Evolutionary conservation across 2,329 filamentous ascomycete genomes (phyloP).

Genomic region (Monosporascus sp.): DNA sequence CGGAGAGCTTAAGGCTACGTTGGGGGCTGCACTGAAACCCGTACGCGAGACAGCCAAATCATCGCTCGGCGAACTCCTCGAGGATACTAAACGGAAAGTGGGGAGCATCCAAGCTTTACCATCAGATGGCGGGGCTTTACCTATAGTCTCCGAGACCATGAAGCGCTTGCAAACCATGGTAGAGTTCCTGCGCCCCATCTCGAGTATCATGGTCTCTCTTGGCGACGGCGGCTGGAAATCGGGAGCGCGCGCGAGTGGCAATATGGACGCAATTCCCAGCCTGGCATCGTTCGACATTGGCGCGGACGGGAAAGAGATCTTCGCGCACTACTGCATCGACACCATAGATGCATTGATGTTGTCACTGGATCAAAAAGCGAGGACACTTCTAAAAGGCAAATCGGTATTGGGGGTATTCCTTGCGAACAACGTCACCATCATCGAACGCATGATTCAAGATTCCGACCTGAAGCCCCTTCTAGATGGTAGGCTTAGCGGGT

Average conservation of each 20-base stretch:
- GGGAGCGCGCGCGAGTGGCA: constrained; percentile 42
- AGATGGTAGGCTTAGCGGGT: constrained; percentile 55
- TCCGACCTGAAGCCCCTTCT: constrained; percentile 75
- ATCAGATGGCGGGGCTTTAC: constrained; percentile 69
- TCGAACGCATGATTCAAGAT: constrained; percentile 77
- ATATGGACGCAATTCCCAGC: constrained; percentile 62
- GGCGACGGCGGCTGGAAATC: constrained; percentile 88
- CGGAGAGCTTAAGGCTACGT: constrained; percentile 75
- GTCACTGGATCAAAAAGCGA: constrained; percentile 69
- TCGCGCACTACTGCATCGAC: constrained; percentile 85
- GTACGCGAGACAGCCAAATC: constrained; percentile 87
- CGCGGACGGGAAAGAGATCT: constrained; percentile 81
- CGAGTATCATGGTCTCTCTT: constrained; percentile 84
- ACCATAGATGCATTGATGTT: constrained; percentile 77
- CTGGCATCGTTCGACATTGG: constrained; percentile 79
- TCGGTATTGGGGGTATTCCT: constrained; percentile 81
- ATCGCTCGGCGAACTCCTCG: constrained; percentile 76
- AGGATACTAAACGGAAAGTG: constrained; percentile 72
- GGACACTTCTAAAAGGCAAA: constrained; percentile 69
- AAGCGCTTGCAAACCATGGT: constrained; percentile 81
- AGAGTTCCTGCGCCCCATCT: constrained; percentile 77
- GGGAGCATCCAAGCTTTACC: constrained; percentile 63
- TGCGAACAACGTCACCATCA: constrained; percentile 77
- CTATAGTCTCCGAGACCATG: constrained; percentile 80
- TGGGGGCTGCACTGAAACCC: constrained; percentile 82